Evolutionary conservation across 2,329 filamentous ascomycete species (phyloP), one percentile per base, ranked within the genome.

Genomic region (Lachnellula willkommii): DNA sequence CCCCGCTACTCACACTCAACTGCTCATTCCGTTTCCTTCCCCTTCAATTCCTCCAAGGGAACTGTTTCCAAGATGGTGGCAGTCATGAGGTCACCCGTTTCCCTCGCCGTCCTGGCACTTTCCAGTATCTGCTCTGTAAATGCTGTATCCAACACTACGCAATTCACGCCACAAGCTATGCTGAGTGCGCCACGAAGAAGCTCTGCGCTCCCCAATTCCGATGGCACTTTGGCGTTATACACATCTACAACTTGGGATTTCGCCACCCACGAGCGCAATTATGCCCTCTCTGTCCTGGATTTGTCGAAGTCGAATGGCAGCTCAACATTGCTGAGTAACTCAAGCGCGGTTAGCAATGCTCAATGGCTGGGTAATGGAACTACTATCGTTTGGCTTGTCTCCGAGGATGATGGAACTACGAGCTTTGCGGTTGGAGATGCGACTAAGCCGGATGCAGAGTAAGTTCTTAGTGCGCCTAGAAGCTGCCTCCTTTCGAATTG

Each of bases 181-280:
- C 79, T 93, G 65, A 85, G 85, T 63, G 86, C 87, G 8, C 87
- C 88, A 26, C 82, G 89, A 57, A 83, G 89, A 51, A 86, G 85
- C 6, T 70, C 82, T 9, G 88, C 83, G 42, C 69, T 84, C 0
- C 88, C 88, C 15, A 92, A 90, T 69, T 69, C 77, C n/a, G 77
- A 80, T 48, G 87, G 85, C 42, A 81, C 80, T 52, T 76, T 81
- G 58, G 76, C 85, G 47, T 71, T 91, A 17, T 90, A 86, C 66
- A 83, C 82, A 46, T 80, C 83, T n/a, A 88, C 86, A 0, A 83
- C 84, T 2, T 95, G 95, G 70, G 91, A 84, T 7, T 95, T 95
- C 70, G 78, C 87, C 1, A 56, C 81, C 0, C 89, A 94, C 68
- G 75, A 77, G 50, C 85, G 84, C 66, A 81, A 77, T 5, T 79